Evolutionary conservation across 2,329 filamentous ascomycete species (phyloP).

Genomic region (Colletotrichum graminicola): DNA sequence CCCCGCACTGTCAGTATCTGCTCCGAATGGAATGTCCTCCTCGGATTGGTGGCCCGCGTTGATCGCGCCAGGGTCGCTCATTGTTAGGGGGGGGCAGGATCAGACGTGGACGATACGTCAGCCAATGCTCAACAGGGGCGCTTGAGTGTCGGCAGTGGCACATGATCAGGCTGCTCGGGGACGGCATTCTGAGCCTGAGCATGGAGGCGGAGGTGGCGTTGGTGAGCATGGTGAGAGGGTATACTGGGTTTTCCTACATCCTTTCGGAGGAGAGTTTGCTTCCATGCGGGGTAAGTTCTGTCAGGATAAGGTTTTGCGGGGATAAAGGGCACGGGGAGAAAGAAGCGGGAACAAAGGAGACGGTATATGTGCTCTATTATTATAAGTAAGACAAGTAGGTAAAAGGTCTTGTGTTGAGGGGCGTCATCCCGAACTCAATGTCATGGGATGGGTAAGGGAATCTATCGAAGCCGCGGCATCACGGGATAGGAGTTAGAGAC

Average conservation of each 20-base stretch:
- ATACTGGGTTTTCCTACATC: neutral
- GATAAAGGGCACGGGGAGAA: slow-evolving; percentile 7
- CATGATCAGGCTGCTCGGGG: neutral
- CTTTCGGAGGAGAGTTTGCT: neutral
- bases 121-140: neutral
- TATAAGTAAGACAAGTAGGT: neutral
- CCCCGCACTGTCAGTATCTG: slow-evolving; percentile 17
- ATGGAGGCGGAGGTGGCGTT: neutral
- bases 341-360: too few species aligned
- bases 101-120: neutral
- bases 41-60: neutral
- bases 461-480: slow-evolving; percentile 32
- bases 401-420: neutral
- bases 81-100: neutral
- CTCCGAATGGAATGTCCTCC: neutral
- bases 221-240: slow-evolving; percentile 1
- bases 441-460: neutral
- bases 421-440: neutral
- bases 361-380: neutral
- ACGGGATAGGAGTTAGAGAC: slow-evolving; percentile 7
- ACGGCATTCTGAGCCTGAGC: neutral
- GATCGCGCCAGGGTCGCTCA: neutral
- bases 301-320: slow-evolving; percentile 14
- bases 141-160: neutral
- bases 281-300: slow-evolving; percentile 25